phyloP scores from a whole-genome alignment of 305 asterid species.

The Solanum chacoense region DNA sequence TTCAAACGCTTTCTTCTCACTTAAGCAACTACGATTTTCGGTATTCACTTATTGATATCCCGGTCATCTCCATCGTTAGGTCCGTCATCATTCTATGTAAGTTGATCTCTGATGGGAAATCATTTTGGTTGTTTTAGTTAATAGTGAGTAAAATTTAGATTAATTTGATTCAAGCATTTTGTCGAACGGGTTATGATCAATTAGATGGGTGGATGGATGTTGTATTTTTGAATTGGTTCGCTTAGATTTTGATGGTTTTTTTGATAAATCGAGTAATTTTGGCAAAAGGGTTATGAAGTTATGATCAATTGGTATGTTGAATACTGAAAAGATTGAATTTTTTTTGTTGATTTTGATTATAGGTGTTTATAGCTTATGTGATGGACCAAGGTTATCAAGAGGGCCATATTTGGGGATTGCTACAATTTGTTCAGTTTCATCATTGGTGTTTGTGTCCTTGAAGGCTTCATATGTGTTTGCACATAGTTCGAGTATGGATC shows the following conservation, averaged over 20 bases:
- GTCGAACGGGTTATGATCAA: background rate
- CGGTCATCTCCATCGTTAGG: constrained; percentile 60
- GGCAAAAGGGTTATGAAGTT: background rate
- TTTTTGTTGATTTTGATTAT: background rate
- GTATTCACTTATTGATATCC: constrained; percentile 72
- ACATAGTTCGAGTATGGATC: background rate
- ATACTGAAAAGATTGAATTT: background rate
- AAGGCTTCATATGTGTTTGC: constrained; percentile 57
- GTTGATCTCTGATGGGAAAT: background rate
- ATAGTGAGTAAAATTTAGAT: background rate
- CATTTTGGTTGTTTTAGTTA: background rate
- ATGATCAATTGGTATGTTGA: background rate
- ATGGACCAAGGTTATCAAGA: constrained; percentile 64
- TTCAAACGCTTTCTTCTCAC: constrained; percentile 24
- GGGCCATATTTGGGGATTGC: constrained; percentile 75
- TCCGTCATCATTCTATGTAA: constrained; percentile 71
- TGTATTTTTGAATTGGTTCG: background rate
- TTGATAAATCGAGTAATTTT: background rate
- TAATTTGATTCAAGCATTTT: background rate
- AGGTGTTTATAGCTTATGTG: constrained; percentile 87
- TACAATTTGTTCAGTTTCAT: constrained; percentile 56
- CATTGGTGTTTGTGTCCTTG: constrained; percentile 58
- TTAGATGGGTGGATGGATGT: background rate
- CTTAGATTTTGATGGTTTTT: background rate
- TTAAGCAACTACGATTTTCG: constrained; percentile 63